Conservation (phyloP, 2,329 filamentous ascomycete genomes). For the Epichloe baconii region DNA sequence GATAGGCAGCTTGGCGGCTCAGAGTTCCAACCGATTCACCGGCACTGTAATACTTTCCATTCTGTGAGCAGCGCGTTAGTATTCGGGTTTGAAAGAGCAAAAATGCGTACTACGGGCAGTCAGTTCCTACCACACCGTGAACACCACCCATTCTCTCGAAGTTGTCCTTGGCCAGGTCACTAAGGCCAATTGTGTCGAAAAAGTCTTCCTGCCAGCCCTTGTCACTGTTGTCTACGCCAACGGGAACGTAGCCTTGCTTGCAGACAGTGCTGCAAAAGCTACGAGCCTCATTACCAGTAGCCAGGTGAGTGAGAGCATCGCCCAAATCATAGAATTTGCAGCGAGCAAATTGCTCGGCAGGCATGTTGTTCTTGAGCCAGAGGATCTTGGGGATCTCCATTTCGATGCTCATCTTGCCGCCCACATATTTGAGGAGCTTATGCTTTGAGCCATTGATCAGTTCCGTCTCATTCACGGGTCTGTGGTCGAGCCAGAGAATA, state of each 20-base stretch:
- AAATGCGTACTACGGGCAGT: not conserved
- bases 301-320: conserved; percentile 87
- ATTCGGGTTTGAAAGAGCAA: conserved; percentile 5
- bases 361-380: conserved; percentile 98
- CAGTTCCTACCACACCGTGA: conserved; percentile 60
- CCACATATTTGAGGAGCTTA: conserved; percentile 89
- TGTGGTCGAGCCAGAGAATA: conserved; percentile 93
- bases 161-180: conserved; percentile 69
- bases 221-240: conserved; percentile 93
- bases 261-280: conserved; percentile 95
- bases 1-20: conserved; percentile 66
- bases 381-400: conserved; percentile 99
- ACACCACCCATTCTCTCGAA: conserved; percentile 93
- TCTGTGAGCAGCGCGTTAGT: conserved; percentile 40
- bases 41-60: conserved; percentile 79
- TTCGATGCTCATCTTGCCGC: conserved; percentile 96
- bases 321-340: conserved; percentile 97
- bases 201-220: conserved; percentile 99
- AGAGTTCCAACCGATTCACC: conserved; percentile 81
- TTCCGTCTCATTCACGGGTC: conserved; percentile 78
- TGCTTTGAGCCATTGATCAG: conserved; percentile 89
- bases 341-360: conserved; percentile 71
- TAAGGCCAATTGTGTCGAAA: conserved; percentile 72
- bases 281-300: conserved; percentile 79
- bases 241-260: conserved; percentile 92